Conservation (phyloP, 2,329 filamentous ascomycete genomes). For the Fusarium oxysporum region DNA sequence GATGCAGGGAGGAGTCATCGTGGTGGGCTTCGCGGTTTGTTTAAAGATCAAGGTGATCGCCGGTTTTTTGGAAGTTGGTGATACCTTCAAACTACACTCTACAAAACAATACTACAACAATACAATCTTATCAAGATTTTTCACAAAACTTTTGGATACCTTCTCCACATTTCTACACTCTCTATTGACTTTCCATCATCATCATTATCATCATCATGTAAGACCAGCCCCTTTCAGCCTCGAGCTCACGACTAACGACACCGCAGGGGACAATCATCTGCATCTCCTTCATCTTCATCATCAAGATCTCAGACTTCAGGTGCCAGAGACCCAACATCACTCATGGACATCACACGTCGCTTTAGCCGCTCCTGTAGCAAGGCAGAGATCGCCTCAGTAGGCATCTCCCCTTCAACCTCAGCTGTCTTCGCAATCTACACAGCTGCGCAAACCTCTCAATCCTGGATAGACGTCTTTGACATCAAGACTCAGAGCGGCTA, state of each 20-base stretch:
- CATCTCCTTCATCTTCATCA: background rate
- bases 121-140: background rate
- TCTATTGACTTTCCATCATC: background rate
- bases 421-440: slow-evolving; percentile 49
- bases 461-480: slow-evolving; percentile 54
- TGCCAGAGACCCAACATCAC: background rate
- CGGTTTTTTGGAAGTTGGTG: slow-evolving; percentile 1
- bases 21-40: slow-evolving; percentile 2
- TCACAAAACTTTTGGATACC: background rate
- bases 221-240: slow-evolving; percentile 1
- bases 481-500: slow-evolving; percentile 42
- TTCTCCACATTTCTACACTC: background rate
- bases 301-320: background rate
- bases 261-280: slow-evolving; percentile 32
- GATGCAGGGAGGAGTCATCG: slow-evolving; percentile 15
- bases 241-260: slow-evolving; percentile 8
- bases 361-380: slow-evolving; percentile 46
- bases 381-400: slow-evolving; percentile 50
- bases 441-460: slow-evolving; percentile 45
- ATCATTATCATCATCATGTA: slow-evolving; percentile 26
- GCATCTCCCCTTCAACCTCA: slow-evolving; percentile 44
- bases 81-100: slow-evolving; percentile 1
- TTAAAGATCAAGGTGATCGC: slow-evolving; percentile 29
- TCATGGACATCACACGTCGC: slow-evolving; percentile 43
- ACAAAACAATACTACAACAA: background rate